Evolutionary conservation across 345 rosid species (phyloP).

Genomic region (Xanthoceras sorbifolium): DNA sequence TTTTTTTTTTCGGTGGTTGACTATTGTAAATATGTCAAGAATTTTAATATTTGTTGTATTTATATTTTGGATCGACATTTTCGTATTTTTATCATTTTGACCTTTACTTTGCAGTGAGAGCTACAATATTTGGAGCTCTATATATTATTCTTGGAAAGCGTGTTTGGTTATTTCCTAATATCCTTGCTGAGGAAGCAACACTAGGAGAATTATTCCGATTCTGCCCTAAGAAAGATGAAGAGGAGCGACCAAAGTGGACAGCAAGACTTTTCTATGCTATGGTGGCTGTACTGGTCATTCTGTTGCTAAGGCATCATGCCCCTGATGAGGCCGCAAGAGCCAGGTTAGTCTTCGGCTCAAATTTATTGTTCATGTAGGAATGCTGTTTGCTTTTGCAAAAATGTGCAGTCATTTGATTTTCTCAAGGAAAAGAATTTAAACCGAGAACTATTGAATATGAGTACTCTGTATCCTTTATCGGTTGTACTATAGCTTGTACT

Average conservation of each 20-base stretch:
- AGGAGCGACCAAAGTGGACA: constrained; percentile 96
- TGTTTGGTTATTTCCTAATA: constrained; percentile 95
- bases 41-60: background rate
- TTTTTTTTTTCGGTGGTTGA: background rate
- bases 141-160: constrained; percentile 89
- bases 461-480: background rate
- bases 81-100: background rate
- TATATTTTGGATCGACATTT: background rate
- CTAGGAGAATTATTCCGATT: constrained; percentile 90
- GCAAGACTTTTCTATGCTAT: constrained; percentile 84
- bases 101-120: constrained; percentile 70
- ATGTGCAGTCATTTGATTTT: background rate
- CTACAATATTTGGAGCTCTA: constrained; percentile 67
- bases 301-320: constrained; percentile 92
- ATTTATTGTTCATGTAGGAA: background rate
- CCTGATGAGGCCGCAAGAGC: constrained; percentile 99
- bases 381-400: constrained; percentile 5
- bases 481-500: background rate
- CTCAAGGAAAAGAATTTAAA: background rate
- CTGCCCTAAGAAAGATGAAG: constrained; percentile 98
- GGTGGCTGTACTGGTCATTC: constrained; percentile 71
- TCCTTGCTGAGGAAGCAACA: constrained; percentile 99
- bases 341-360: constrained; percentile 52
- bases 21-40: background rate
- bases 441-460: background rate